phyloP scores from a whole-genome alignment of 305 asterid genomes.

The Andrographis paniculata region DNA sequence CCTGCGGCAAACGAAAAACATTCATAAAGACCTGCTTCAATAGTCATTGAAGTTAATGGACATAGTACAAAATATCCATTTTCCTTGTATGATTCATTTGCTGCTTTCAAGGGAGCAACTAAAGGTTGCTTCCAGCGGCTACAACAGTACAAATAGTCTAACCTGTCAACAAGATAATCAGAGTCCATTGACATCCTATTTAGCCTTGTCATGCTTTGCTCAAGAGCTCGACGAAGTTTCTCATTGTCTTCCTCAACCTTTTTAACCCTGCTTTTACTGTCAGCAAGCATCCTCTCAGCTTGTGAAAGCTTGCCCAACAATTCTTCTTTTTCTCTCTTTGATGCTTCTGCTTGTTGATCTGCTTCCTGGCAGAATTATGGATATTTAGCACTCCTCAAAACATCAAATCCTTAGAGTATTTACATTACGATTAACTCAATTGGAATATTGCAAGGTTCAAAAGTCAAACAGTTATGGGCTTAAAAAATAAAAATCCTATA shows the following conservation, averaged over 20 bases:
- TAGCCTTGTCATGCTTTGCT: conserved; percentile 91
- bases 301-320: conserved; percentile 50
- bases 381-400: conserved; percentile 4
- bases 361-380: conserved; percentile 54
- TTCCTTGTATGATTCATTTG: background rate
- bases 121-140: background rate
- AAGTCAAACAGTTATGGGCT: too few relatives aligned
- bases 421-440: background rate
- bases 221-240: conserved; percentile 85
- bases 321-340: conserved; percentile 66
- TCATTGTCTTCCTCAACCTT: conserved; percentile 93
- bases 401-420: background rate
- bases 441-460: conserved; percentile 1
- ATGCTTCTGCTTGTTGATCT: conserved; percentile 45
- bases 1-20: conserved; percentile 40
- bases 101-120: conserved; percentile 8
- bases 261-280: conserved; percentile 63
- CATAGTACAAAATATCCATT: too few relatives aligned
- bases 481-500: conserved; percentile 2
- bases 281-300: conserved; percentile 52
- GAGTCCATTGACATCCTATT: conserved; percentile 98
- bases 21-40: too few relatives aligned
- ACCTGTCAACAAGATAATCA: conserved; percentile 96
- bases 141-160: conserved; percentile 21
- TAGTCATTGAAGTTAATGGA: too few relatives aligned